These are phyloP conservation scores for Ambrosia artemisiifolia DNA, from an alignment of 129 eudicot genomes.

Conservation along the genomic window DNA sequence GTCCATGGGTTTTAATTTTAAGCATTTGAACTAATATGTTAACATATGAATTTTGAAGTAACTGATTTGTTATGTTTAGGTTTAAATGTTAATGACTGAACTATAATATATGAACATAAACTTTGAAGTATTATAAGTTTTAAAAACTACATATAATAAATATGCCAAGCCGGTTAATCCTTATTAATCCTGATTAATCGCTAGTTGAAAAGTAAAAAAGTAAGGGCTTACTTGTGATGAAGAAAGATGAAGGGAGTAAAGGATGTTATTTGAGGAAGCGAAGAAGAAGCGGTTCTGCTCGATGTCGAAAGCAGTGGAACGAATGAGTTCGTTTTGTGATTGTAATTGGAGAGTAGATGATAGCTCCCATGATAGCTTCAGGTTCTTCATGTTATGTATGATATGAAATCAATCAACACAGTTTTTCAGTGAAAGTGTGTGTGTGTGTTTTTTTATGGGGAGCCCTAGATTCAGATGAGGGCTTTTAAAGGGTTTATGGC, in stretches of 20 bases:
- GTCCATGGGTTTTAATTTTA: too few species aligned
- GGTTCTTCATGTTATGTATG: conserved; percentile 57
- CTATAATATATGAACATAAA: too few species aligned
- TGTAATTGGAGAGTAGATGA: conserved; percentile 46
- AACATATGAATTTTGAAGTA: too few species aligned
- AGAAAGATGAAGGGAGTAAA: conserved; percentile 53
- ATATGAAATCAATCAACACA: not conserved
- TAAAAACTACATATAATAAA: too few species aligned
- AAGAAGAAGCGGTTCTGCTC: conserved; percentile 84
- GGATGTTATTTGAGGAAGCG: conserved; percentile 65
- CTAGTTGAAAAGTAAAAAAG: too few species aligned
- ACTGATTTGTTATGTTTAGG: too few species aligned
- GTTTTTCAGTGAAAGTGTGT: not conserved
- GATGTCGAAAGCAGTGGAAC: conserved; percentile 67
- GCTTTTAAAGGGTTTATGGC: conserved; percentile 26
- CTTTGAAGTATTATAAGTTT: too few species aligned
- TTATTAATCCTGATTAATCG: too few species aligned
- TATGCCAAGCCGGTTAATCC: too few species aligned
- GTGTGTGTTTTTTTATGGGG: not conserved
- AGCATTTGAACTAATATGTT: too few species aligned
- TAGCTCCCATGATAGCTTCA: conserved; percentile 61
- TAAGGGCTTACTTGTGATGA: conserved; percentile 45
- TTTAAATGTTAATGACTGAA: too few species aligned
- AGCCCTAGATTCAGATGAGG: conserved; percentile 20
- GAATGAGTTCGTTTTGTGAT: conserved; percentile 42